These are phyloP conservation scores for Trifolium dubium DNA, from an alignment of 306 rosid species.

Conservation along the genomic window DNA sequence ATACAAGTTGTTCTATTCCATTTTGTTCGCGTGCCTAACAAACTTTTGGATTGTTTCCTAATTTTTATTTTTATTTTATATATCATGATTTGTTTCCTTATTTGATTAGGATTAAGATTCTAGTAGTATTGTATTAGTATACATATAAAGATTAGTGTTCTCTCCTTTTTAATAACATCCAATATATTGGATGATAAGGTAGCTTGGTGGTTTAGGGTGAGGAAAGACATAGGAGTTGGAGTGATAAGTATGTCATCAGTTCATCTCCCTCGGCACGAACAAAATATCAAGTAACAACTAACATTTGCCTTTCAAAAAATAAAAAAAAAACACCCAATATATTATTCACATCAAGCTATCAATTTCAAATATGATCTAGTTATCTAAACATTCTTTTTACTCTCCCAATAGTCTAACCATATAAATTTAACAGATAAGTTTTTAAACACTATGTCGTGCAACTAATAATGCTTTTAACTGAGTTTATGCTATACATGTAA, in stretches of 20 bases:
- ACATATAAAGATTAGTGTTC: background rate
- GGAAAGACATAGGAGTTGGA: background rate
- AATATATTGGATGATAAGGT: background rate
- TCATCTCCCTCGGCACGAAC: background rate
- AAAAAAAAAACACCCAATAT: background rate
- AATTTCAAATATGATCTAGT: background rate
- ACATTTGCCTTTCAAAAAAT: background rate
- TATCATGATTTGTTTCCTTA: constrained; percentile 14
- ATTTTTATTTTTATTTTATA: background rate
- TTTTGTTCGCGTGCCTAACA: background rate
- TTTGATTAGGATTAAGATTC: background rate
- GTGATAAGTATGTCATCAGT: background rate
- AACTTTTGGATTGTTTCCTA: constrained; percentile 4
- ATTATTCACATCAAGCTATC: constrained; percentile 4
- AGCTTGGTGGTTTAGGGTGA: background rate
- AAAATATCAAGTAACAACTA: background rate
- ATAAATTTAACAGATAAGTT: constrained; percentile 7
- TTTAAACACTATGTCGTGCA: background rate
- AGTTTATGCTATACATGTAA: background rate
- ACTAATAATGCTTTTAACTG: background rate
- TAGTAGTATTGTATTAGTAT: background rate
- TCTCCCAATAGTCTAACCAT: background rate
- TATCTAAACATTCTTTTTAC: background rate
- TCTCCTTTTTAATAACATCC: background rate
- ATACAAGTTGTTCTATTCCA: background rate